Percentiles rank a stretch among this genome's conserved stretches.
phyloP scores from a whole-genome alignment of 805 yeast species.

The Metschnikowia chrysomelidarum region DNA sequence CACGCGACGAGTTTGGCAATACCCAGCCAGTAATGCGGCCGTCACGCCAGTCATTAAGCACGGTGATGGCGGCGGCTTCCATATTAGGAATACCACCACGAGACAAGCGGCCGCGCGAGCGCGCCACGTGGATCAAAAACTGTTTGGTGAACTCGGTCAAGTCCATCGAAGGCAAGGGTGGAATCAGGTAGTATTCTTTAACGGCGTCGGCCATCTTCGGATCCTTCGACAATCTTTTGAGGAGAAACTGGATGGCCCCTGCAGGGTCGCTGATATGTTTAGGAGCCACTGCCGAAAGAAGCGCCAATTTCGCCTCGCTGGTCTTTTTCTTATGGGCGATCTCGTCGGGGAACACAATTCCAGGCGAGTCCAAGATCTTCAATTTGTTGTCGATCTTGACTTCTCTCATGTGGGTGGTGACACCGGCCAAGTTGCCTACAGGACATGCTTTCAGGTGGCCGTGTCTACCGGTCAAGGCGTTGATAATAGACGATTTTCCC shows the following conservation, averaged over 20 bases:
- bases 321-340: constrained; percentile 38
- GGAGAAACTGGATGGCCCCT: constrained; percentile 72
- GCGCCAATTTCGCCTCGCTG: constrained; percentile 76
- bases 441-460: constrained; percentile 81
- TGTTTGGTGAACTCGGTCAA: constrained; percentile 79
- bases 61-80: constrained; percentile 76
- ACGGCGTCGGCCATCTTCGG: constrained; percentile 76
- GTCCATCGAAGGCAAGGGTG: constrained; percentile 71
- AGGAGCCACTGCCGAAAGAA: constrained; percentile 86
- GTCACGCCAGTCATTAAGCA: constrained; percentile 95
- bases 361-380: constrained; percentile 91
- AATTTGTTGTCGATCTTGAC: constrained; percentile 89
- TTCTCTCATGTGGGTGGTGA: constrained; percentile 87
- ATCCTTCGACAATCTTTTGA: constrained; percentile 73
- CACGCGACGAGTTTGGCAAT: constrained; percentile 57
- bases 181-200: constrained; percentile 70
- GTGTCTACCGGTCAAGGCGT: constrained; percentile 81
- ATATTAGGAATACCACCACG: constrained; percentile 92
- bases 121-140: constrained; percentile 87
- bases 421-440: constrained; percentile 97
- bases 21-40: constrained; percentile 94
- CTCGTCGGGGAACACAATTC: constrained; percentile 89
- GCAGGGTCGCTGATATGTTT: constrained; percentile 81
- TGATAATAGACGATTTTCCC: constrained; percentile 92
- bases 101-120: constrained; percentile 88